Evolutionary conservation across 768 basidiomycete genomes (phyloP).

Genomic region (Psilocybe cubensis): DNA sequence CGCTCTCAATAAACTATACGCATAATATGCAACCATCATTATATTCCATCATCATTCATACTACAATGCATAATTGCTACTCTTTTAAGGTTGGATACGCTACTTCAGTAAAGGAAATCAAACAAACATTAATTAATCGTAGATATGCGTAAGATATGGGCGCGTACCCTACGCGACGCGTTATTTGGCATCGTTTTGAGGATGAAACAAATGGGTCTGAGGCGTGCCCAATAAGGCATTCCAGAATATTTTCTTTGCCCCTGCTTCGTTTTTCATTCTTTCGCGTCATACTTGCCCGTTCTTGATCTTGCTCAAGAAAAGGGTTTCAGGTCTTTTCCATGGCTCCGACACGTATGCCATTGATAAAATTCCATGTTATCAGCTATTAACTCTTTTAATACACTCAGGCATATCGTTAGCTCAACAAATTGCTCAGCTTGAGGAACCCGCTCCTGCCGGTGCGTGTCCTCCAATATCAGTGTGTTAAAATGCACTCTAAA

Average conservation of each 20-base stretch:
- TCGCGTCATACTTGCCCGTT: no score
- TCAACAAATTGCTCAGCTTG: constrained; percentile 82
- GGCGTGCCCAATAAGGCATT: not conserved
- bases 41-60: no score
- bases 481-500: not conserved
- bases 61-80: no score
- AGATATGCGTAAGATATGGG: no score
- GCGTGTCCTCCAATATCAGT: constrained; percentile 22
- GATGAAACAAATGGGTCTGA: not conserved
- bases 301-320: not conserved
- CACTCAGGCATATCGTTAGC: constrained; percentile 61
- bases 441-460: constrained; percentile 74
- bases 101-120: no score
- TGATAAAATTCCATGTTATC: not conserved
- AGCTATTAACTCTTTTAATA: not conserved
- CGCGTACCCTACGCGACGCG: not conserved
- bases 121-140: no score
- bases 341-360: constrained; percentile 22
- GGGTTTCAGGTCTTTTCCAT: constrained; percentile 4
- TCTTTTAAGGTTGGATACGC: no score
- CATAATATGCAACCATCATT: no score
- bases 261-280: not conserved
- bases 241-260: constrained; percentile 1
- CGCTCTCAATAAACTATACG: no score
- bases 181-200: not conserved